Base-by-base conservation (phyloP, 164 flowering plant species). In the Cinnamomum micranthum region DNA sequence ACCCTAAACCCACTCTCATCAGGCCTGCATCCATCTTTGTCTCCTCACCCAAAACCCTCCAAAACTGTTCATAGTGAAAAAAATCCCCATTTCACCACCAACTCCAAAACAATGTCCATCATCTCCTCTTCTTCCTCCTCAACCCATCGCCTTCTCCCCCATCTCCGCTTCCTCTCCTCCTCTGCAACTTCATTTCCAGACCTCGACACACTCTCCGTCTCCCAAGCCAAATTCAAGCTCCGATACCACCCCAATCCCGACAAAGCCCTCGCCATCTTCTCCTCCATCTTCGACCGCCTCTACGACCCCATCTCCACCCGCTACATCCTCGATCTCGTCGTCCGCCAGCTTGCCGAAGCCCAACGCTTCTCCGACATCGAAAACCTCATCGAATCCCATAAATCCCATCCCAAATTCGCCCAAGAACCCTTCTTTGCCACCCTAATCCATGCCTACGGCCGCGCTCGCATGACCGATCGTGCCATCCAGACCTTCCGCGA, bases 401-500 rank as follows among this genome's bases (percentile, higher is more conserved):
- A 91, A 68, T 75, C 78, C 3, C 81, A 81, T 76, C 92, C 95
- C 80, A 86, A 85, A 28, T 83, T 89, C 82, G 82, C 77, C 24
- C 81, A 88, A 47, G 97, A 94, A 66, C 76, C 88, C 50, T 92
- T 71, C 81, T 74, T 91, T 33, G 81, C 85, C 25, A 78, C 88
- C 28, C 78, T 92, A 50, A 92, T 92, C 64, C 82, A 87, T 59
- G 86, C 92, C 27, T 94, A 94, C 74, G 96, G 97, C 14, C 73
- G 68, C 2, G 96, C 88, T 15, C 93, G 94, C 6, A 94, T 94
- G 98, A 83, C 83, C 64, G 91, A 91, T 59, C 92, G 87, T 31
- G 98, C 96, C 11, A 66, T 87, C 74, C 77, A 73, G 24, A 87
- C 90, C 1, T 92, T 78, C 77, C 51, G 87, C 41, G 87, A 93